Conservation (phyloP, 2,329 filamentous ascomycete genomes). For the Ophiosphaerella korrae region DNA sequence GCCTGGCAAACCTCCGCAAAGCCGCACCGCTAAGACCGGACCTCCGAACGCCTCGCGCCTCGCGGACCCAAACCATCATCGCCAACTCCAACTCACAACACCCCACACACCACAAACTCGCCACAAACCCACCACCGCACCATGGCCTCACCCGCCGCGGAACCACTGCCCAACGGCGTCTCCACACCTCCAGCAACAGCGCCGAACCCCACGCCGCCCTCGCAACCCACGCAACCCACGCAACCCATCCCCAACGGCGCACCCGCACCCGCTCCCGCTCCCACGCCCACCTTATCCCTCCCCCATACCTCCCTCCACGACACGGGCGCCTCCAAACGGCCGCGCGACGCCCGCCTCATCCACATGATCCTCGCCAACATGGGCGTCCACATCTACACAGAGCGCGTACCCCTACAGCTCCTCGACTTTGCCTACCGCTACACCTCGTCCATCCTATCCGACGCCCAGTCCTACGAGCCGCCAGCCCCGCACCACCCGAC, state of each 20-base stretch:
- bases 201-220: slow-evolving; percentile 39
- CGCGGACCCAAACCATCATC: not conserved
- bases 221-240: slow-evolving; percentile 27
- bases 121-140: slow-evolving; percentile 3
- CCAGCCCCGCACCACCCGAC: slow-evolving; percentile 15
- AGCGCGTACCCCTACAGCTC: slow-evolving; percentile 79
- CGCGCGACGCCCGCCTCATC: slow-evolving; percentile 78
- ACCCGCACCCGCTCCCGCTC: slow-evolving; percentile 8
- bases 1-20: too few relatives aligned
- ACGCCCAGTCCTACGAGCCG: slow-evolving; percentile 54
- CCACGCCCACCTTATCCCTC: slow-evolving; percentile 29
- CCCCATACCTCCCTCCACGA: slow-evolving; percentile 43
- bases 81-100: too few relatives aligned
- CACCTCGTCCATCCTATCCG: slow-evolving; percentile 71
- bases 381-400: slow-evolving; percentile 79
- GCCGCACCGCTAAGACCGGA: not conserved
- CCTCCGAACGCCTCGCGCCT: not conserved
- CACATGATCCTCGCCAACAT: slow-evolving; percentile 80
- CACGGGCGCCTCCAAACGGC: slow-evolving; percentile 55
- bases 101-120: slow-evolving; percentile 5
- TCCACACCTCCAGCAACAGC: slow-evolving; percentile 45
- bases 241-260: slow-evolving; percentile 21
- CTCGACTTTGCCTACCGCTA: slow-evolving; percentile 87
- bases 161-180: slow-evolving; percentile 44
- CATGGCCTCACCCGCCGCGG: slow-evolving; percentile 47